Evolutionary conservation across 495 filamentous ascomycete genomes (phyloP).

Genomic region (Sordaria brevicollis): DNA sequence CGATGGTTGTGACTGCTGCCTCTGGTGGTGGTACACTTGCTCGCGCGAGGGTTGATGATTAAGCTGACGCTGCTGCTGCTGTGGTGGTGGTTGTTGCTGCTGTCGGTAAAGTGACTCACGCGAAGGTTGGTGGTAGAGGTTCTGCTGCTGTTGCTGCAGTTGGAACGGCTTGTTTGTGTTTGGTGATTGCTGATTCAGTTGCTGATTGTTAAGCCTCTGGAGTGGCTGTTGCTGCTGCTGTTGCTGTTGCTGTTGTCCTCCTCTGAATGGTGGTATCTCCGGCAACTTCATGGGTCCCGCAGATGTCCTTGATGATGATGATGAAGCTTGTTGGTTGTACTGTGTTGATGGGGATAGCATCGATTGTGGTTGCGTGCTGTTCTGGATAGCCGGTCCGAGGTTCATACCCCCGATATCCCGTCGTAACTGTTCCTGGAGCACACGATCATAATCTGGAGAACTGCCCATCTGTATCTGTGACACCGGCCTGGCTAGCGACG

Average conservation of each 20-base stretch:
- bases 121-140: constrained; percentile 22
- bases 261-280: constrained; percentile 46
- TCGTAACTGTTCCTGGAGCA: constrained; percentile 49
- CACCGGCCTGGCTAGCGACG: constrained; percentile 28
- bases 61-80: constrained; percentile 16
- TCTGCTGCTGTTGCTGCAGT: constrained; percentile 6
- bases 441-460: constrained; percentile 50
- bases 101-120: constrained; percentile 3
- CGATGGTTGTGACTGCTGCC: constrained; percentile 2
- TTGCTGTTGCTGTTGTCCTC: constrained; percentile 19
- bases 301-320: constrained; percentile 3
- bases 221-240: constrained; percentile 15
- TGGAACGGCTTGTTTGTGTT: constrained; percentile 13
- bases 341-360: constrained; percentile 3
- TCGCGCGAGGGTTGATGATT: constrained; percentile 1
- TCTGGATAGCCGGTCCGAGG: constrained; percentile 18
- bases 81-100: constrained; percentile 13
- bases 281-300: constrained; percentile 31
- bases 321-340: constrained; percentile 15
- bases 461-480: constrained; percentile 13
- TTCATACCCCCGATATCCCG: constrained; percentile 47
- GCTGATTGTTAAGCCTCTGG: constrained; percentile 24
- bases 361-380: constrained; percentile 7
- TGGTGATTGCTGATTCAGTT: not conserved
- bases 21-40: not conserved